Evolutionary conservation across 805 yeast genomes (phyloP), one percentile per base, ranked within the genome.

Genomic region (Diddensiella caesifluorescens): DNA sequence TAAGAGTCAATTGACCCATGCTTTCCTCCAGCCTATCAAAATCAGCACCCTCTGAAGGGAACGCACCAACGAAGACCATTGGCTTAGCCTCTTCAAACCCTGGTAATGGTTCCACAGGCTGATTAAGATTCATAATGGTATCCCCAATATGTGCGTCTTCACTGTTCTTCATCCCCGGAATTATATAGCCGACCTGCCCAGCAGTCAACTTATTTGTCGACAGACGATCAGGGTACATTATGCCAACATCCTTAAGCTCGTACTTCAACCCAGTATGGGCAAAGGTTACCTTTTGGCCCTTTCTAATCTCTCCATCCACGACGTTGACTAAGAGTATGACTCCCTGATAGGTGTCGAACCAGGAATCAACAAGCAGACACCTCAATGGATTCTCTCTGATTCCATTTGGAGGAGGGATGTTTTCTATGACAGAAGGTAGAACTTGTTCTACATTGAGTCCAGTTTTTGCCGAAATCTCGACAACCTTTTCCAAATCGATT

Each of bases 51-150:
- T 90, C 95, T 0, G 96, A 92, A 0, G 98, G 97, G 54, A 87
- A 90, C 0, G 97, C 98, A 10, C 97, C 97, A 37, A 90, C 94
- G 60, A 90, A 92, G 5, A 90, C 97, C 97, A 92, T 92, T 1
- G 97, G 96, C 61, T 92, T 89, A 1, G 95, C 89, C 54, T 87
- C 96, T 62, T 89, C 97, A 61, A 90, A 92, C 1, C 97, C 97
- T 1, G 94, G 95, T 20, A 90, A 69, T 1, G 96, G 81, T 48
- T 80, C 85, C 2, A 83, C 79, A 25, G 70, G 71, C 18, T 62
- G 57, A 3, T 82, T 83, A 12, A 51, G 51, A 1, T 51, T 53
- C 72, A 77, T 76, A 49, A 87, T 73, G 0, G 98, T 90, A 59
- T 90, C 98, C 25, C 98, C 98, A 44, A 88, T 80, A 55, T 79